A percentile compares a stretch with the other conserved stretches of the same genome.
These are phyloP conservation scores for Hortiboletus flavorubellus DNA, from an alignment of 768 basidiomycete species.

Conservation along the genomic window DNA sequence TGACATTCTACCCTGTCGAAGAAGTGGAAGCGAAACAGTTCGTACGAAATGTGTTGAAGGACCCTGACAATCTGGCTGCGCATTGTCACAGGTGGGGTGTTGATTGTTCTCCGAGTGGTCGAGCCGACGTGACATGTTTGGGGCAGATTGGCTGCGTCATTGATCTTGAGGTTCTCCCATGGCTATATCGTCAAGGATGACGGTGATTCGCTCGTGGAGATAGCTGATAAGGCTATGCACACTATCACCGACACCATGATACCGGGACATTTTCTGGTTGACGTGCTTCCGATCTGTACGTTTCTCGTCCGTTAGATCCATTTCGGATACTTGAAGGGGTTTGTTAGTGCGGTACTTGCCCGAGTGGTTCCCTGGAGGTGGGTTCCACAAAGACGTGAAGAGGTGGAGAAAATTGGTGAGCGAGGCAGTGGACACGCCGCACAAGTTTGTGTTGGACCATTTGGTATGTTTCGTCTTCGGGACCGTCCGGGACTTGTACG, in stretches of 20 bases:
- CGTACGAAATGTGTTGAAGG: neutral
- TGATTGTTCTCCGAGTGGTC: too few relatives aligned
- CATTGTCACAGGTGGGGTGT: constrained; percentile 6
- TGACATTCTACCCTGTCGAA: constrained; percentile 2
- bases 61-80: neutral
- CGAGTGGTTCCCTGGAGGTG: constrained; percentile 18
- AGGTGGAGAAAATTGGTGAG: neutral
- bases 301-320: neutral
- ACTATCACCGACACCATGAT: constrained; percentile 6
- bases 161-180: constrained; percentile 34
- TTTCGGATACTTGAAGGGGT: neutral
- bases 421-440: constrained; percentile 3
- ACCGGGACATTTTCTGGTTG: constrained; percentile 8
- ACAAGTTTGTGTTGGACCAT: constrained; percentile 9
- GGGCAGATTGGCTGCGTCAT: constrained; percentile 9
- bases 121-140: neutral
- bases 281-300: constrained; percentile 7
- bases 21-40: constrained; percentile 6
- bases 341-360: constrained; percentile 14
- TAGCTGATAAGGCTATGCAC: constrained; percentile 23
- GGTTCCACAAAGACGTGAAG: constrained; percentile 9
- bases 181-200: constrained; percentile 31
- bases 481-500: neutral
- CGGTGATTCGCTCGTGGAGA: constrained; percentile 32
- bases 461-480: neutral